Base-by-base conservation (phyloP, 805 yeast genomes). In the Hanseniaspora valbyensis region DNA sequence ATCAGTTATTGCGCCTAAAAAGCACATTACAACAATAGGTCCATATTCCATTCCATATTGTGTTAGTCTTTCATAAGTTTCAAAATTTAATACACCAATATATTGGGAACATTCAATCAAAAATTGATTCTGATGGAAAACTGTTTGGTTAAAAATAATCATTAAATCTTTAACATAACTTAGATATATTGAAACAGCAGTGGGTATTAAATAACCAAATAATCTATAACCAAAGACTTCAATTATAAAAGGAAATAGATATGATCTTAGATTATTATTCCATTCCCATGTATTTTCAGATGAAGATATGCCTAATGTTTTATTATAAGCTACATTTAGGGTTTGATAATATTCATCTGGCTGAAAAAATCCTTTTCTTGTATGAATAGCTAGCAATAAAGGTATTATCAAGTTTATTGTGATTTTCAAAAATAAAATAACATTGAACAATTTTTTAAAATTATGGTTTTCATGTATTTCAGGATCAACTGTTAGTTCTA, bases 331-430 rank as follows among this genome's bases (percentile, higher is more conserved):
- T 0, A 96, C 95, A 59, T 92, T 98, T 46, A 92, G 67, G 0
- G 89, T 72, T 65, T 92, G 99, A 79, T 81, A 92, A 66, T 73
- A 92, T 65, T 92, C 99, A 64, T 92, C 99, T 0, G 98, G 90
- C 63, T 92, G 99, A 66, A 92, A 92, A 61, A 78, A 92, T 0
- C 97, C 87, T 50, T 61, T 61, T 4, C 77, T 75, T 1, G 39
- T 30, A 1, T 42, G 50, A 8, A 40, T 83, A 60, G 0, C 94
- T 76, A 63, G 88, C 87, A 58, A 75, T 29, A 9, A 81, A 54
- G 54, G 50, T 16, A 46, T n/a, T 8, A 40, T 13, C 4, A 39
- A 21, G 18, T 46, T 46, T 12, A 34, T 25, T 8, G 33, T 13
- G 1, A 46, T 4, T 32, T 46, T 46, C 4, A 46, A 14, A 4